Percentiles rank a stretch among this genome's conserved stretches.
Conservation (phyloP, 352 stramenopile species). For the Pythium guiyangense region DNA sequence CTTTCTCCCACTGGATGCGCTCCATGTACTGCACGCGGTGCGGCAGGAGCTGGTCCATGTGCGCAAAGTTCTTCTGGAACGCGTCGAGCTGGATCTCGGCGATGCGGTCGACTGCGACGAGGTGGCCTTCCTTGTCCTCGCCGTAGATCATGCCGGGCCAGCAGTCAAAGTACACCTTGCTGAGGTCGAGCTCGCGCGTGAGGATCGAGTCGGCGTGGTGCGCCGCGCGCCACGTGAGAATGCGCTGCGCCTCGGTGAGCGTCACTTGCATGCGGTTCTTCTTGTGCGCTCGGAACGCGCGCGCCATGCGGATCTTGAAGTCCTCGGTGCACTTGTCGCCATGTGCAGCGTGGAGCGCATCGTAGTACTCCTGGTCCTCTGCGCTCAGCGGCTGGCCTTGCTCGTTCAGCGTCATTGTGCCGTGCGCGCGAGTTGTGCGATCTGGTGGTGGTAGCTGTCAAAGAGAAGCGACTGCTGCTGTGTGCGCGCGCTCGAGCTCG, state of each 20-base stretch:
- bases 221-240: constrained; percentile 49
- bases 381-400: constrained; percentile 39
- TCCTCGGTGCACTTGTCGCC: constrained; percentile 57
- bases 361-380: constrained; percentile 55
- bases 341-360: constrained; percentile 46
- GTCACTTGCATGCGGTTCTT: constrained; percentile 68
- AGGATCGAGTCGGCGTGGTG: constrained; percentile 49
- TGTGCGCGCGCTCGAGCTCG: background rate
- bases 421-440: too few relatives aligned
- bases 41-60: constrained; percentile 50
- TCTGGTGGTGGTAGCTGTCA: too few relatives aligned
- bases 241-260: constrained; percentile 52
- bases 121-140: constrained; percentile 65
- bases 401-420: constrained; percentile 32
- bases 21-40: constrained; percentile 79
- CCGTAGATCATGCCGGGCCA: constrained; percentile 64
- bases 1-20: constrained; percentile 74
- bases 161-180: constrained; percentile 61
- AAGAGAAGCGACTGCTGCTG: background rate
- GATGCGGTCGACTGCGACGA: constrained; percentile 66
- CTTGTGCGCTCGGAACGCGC: constrained; percentile 58
- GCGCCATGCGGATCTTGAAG: constrained; percentile 51
- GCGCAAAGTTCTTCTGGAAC: constrained; percentile 52
- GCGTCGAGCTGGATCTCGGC: constrained; percentile 59
- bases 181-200: constrained; percentile 39